Conservation (phyloP, 441 rosid species). For the Isatis lusitanica region DNA sequence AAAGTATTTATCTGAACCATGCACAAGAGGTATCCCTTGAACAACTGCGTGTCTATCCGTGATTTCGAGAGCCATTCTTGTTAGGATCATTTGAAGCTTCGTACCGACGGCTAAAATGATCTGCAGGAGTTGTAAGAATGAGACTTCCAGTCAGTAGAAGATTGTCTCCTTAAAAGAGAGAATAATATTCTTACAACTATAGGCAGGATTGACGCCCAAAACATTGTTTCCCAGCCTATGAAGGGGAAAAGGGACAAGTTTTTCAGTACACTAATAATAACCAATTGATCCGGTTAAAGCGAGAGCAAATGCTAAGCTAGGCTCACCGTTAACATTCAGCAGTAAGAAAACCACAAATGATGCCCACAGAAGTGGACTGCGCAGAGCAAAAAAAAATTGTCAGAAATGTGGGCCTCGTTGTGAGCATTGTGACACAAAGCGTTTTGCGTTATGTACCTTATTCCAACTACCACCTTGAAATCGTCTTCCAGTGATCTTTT, state of each 20-base stretch:
- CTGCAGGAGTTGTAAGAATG: conserved; percentile 33
- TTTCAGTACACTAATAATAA: background rate
- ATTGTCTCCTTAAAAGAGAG: background rate
- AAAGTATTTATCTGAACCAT: conserved; percentile 59
- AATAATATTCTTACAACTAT: conserved; percentile 54
- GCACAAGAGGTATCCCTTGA: conserved; percentile 60
- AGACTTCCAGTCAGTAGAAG: background rate
- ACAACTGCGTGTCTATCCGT: conserved; percentile 55
- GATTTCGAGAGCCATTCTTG: conserved; percentile 62
- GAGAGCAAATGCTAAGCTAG: background rate
- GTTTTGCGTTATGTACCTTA: conserved; percentile 41
- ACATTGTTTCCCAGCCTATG: conserved; percentile 71
- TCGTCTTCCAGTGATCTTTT: conserved; percentile 65
- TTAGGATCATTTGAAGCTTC: conserved; percentile 62
- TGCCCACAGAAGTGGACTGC: conserved; percentile 80
- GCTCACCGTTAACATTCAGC: conserved; percentile 68
- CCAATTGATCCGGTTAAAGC: background rate
- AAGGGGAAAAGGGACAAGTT: background rate
- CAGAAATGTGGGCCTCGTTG: background rate
- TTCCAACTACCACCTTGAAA: conserved; percentile 53
- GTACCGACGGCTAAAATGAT: conserved; percentile 59
- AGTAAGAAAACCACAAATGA: conserved; percentile 77
- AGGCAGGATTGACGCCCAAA: conserved; percentile 75
- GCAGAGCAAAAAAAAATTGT: conserved; percentile 23
- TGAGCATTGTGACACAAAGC: background rate